A percentile compares a stretch with the other conserved stretches of the same genome.
These are phyloP conservation scores for Clathrospora elynae DNA, from an alignment of 2,329 filamentous ascomycete species.

Conservation along the genomic window DNA sequence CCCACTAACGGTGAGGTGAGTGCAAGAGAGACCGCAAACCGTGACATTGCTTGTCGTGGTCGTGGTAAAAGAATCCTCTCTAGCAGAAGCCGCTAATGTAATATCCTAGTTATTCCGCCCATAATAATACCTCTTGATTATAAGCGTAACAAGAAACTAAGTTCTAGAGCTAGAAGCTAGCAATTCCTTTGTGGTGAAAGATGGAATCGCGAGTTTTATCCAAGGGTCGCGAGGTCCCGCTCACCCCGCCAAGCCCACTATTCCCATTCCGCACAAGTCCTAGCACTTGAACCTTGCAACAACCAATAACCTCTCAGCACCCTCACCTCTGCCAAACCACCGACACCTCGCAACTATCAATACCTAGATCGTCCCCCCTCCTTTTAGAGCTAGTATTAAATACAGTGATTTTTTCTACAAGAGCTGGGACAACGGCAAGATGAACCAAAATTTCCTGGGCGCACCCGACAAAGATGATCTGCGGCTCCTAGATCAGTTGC, in stretches of 20 bases:
- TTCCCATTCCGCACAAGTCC: background rate
- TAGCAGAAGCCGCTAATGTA: too few relatives aligned
- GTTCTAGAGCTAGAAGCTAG: too few relatives aligned
- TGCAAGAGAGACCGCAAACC: too few relatives aligned
- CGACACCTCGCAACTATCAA: background rate
- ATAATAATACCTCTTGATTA: too few relatives aligned
- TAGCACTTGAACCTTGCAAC: background rate
- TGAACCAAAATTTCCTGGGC: constrained; percentile 36
- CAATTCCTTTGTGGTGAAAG: too few relatives aligned
- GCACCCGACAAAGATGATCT: constrained; percentile 31
- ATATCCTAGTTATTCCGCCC: too few relatives aligned
- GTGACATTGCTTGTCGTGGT: too few relatives aligned
- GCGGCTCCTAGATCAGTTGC: constrained; percentile 28
- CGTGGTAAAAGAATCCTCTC: too few relatives aligned
- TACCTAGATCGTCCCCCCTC: background rate
- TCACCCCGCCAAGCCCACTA: constrained; percentile 9
- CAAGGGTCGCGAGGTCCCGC: too few relatives aligned
- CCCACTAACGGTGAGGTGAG: too few relatives aligned
- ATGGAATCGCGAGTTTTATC: too few relatives aligned
- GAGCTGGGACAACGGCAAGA: constrained; percentile 11
- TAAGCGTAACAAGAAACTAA: too few relatives aligned
- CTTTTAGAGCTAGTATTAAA: background rate
- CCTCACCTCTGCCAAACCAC: constrained; percentile 1
- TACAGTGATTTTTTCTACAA: constrained; percentile 1
- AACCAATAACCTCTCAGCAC: constrained; percentile 9